Percentiles rank a stretch among this genome's conserved stretches.
phyloP scores from a whole-genome alignment of 768 basidiomycete species.

The Filobasidium wieringae region DNA sequence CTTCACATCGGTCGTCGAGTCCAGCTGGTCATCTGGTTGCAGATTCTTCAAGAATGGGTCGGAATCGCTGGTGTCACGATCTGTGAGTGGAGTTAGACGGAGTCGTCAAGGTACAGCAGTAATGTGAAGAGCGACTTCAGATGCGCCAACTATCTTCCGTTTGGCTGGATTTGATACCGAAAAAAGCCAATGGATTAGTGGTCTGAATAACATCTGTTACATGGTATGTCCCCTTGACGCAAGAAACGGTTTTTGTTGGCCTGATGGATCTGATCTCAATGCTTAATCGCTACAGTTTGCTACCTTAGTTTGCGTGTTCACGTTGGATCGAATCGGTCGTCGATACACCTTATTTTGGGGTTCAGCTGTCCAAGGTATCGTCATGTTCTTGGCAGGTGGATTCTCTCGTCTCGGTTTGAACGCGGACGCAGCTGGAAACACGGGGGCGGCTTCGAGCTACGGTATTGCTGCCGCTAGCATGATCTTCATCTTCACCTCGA shows the following conservation, averaged over 20 bases:
- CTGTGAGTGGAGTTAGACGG: background rate
- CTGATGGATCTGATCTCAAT: background rate
- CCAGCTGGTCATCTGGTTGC: conserved; percentile 7
- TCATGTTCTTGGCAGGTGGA: conserved; percentile 21
- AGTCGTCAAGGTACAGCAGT: no score
- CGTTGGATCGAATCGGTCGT: conserved; percentile 4
- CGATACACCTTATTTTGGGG: conserved; percentile 4
- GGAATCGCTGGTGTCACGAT: conserved; percentile 4
- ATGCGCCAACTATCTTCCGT: background rate
- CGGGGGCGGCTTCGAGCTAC: background rate
- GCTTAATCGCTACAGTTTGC: background rate
- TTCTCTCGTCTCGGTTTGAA: conserved; percentile 12
- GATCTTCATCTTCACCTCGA: background rate
- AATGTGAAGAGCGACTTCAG: background rate
- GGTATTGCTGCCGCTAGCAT: background rate
- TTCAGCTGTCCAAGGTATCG: conserved; percentile 7
- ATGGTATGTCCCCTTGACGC: background rate
- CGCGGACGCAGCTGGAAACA: background rate
- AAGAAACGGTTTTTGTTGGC: no score
- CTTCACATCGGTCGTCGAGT: conserved; percentile 2
- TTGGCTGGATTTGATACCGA: background rate
- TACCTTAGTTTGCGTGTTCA: conserved; percentile 3
- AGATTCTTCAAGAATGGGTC: conserved; percentile 5
- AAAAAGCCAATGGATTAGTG: background rate
- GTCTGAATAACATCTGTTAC: background rate